These are phyloP conservation scores for Emydomyces testavorans DNA, from an alignment of 2,329 filamentous ascomycete genomes.

Conservation along the genomic window DNA sequence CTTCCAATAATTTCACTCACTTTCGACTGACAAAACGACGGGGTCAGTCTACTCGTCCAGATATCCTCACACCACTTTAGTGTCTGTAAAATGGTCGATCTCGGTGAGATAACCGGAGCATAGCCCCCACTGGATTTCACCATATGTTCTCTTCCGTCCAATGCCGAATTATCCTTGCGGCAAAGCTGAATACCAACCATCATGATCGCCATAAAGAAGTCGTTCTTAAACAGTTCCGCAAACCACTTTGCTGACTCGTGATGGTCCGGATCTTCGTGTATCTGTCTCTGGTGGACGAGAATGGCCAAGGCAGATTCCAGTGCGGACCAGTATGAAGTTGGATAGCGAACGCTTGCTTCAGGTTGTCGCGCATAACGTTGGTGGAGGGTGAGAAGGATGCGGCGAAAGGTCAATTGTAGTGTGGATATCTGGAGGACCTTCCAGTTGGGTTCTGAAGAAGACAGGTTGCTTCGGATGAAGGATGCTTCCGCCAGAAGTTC, in stretches of 20 bases:
- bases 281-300: slow-evolving; percentile 22
- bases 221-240: slow-evolving; percentile 18
- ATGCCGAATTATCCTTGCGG: slow-evolving; percentile 12
- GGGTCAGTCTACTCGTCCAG: slow-evolving; percentile 38
- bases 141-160: not conserved
- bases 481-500: slow-evolving; percentile 12
- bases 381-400: slow-evolving; percentile 22
- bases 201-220: slow-evolving; percentile 18
- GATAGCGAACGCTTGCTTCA: slow-evolving; percentile 18
- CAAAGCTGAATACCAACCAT: slow-evolving; percentile 16
- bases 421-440: slow-evolving; percentile 15
- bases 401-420: slow-evolving; percentile 24
- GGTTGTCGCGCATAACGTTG: slow-evolving; percentile 19
- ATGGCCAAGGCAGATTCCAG: slow-evolving; percentile 25
- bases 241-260: slow-evolving; percentile 15
- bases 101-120: slow-evolving; percentile 13
- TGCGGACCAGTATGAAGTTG: slow-evolving; percentile 25
- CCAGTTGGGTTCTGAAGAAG: slow-evolving; percentile 8
- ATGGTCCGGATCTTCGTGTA: slow-evolving; percentile 17
- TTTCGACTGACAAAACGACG: slow-evolving; percentile 11
- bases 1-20: slow-evolving; percentile 3
- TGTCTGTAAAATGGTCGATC: slow-evolving; percentile 17
- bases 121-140: not conserved
- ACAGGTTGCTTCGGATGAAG: slow-evolving; percentile 3
- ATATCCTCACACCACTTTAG: slow-evolving; percentile 25